Base-by-base conservation (phyloP, 208 protist genomes). In the Leishmania tarentolae region DNA sequence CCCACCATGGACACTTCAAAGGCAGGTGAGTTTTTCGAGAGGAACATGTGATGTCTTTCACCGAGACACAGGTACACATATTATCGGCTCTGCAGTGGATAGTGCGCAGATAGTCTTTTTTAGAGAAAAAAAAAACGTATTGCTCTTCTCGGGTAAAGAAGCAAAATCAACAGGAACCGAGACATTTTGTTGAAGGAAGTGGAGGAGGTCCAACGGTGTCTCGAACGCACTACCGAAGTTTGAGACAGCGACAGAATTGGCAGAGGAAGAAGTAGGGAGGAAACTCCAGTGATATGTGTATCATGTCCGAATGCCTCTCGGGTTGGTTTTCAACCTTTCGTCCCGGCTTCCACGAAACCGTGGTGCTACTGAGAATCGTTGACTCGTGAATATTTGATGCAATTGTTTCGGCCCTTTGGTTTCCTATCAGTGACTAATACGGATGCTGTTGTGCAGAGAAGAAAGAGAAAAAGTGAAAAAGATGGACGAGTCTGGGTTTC, bases 1-100 rank as follows among this genome's bases (percentile, higher is more conserved):
- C 85, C 86, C 7, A 98, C 97, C 17, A 99, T 99, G 92, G 97
- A 98, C 50, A 80, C 92, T 37, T 87, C 90, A 73, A 98, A 98
- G 74, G 93, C 96, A 21, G 92, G 73, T n/a, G 94, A 98, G 81
- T 99, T 94, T 87, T 99, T 99, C 83, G 87, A 95, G 81, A 96
- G 95, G 75, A 91, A 95, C 71, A 82, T 78, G 69, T 96, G 40
- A 35, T 76, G 63, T 6, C 3, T 78, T 66, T 74, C 75, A 35
- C 57, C 65, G 31, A 35, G 9, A n/a, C 65, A 69, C 69, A 42
- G 13, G 44, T 73, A 24, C 6, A 46, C 17, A 72, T 47, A 72
- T 66, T 66, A 21, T 68, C 21, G 11, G 42, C 50, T 73, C 13
- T 50, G 11, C 44, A 4, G 9, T 6, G 50, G 69, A 53, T 0